Evolutionary conservation across 2,329 filamentous ascomycete genomes (phyloP), one percentile per base, ranked within the genome.

Genomic region (Exophiala oligosperma): DNA sequence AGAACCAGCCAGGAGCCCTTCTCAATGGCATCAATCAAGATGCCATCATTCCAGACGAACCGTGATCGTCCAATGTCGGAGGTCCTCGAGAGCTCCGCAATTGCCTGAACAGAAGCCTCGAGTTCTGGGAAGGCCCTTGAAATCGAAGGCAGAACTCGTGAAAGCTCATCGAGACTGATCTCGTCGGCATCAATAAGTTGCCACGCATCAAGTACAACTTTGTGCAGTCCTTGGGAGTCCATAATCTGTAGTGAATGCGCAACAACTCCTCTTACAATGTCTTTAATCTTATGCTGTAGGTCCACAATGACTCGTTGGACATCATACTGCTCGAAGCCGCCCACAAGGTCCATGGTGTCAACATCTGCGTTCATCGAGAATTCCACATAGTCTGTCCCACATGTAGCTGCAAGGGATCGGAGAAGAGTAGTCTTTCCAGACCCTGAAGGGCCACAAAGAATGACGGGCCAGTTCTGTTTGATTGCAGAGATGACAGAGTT

Each of bases 1-100:
- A 99, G 84, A 9, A 99, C 87, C 17, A 99, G 80, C 94, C 94
- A 99, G 60, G 92, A 84, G 12, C 94, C 94, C 66, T 88, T 80
- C 69, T 95, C 83, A 9, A 97, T 79, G 43, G 94, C 93, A 67
- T 92, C 88, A 49, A 97, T 88, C 44, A 99, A 86, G 49, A 95
- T 84, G 57, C 95, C 94, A 71, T 99, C 93, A 1, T 96, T 85
- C 94, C 94, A 99, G 72, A 96, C 91, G 70, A 99, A 99, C 12
- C 56, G 58, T 12, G 58, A 51, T 8, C 43, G 32, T 7, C 24
- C 6, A 23, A 29, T 41, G 23, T 52, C 43, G n/a, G 23, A 5
- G 5, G 49, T 24, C 12, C 37, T 24, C 9, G 56, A 52, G 6
- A 49, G 40, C 21, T 28, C 26, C 23, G 43, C 49, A 21, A 58